A percentile compares a stretch with the other conserved stretches of the same genome.
Conservation (phyloP, 305 asterid species). For the Plantago lanceolata region DNA sequence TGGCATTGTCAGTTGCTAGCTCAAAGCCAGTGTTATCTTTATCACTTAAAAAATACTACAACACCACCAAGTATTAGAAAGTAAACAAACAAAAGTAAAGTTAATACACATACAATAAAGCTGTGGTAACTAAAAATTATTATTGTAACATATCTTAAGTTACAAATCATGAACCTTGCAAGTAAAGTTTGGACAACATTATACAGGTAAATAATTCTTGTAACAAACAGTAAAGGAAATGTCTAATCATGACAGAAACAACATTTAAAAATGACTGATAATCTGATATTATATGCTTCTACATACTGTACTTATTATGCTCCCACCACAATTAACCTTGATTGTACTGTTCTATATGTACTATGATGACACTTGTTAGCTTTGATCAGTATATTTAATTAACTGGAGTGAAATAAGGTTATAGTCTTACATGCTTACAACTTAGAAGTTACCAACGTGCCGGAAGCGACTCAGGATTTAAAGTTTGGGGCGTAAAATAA, state of each 20-base stretch:
- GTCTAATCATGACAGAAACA: background rate
- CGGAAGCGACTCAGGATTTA: too few relatives aligned
- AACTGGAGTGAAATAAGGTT: background rate
- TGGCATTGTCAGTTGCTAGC: slow-evolving; percentile 66
- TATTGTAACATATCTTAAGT: slow-evolving; percentile 23
- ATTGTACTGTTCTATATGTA: slow-evolving; percentile 1
- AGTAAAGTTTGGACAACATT: slow-evolving; percentile 26
- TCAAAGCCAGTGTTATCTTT: slow-evolving; percentile 35
- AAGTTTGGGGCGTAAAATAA: background rate
- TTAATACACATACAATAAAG: slow-evolving; percentile 19
- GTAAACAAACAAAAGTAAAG: slow-evolving; percentile 36
- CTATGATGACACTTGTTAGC: slow-evolving; percentile 10
- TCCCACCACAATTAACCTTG: background rate
- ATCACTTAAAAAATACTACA: slow-evolving; percentile 27
- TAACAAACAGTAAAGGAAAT: slow-evolving; percentile 9
- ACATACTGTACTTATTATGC: background rate
- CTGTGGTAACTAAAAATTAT: slow-evolving; percentile 6
- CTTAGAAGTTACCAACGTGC: too few relatives aligned
- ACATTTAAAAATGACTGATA: background rate
- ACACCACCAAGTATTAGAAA: slow-evolving; percentile 25
- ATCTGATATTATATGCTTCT: background rate
- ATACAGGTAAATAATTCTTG: slow-evolving; percentile 21
- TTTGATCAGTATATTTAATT: background rate
- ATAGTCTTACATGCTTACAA: background rate
- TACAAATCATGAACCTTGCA: slow-evolving; percentile 36